Evolutionary conservation across 805 yeast genomes (phyloP).

Genomic region (Sungouiozyma intestinalis): DNA sequence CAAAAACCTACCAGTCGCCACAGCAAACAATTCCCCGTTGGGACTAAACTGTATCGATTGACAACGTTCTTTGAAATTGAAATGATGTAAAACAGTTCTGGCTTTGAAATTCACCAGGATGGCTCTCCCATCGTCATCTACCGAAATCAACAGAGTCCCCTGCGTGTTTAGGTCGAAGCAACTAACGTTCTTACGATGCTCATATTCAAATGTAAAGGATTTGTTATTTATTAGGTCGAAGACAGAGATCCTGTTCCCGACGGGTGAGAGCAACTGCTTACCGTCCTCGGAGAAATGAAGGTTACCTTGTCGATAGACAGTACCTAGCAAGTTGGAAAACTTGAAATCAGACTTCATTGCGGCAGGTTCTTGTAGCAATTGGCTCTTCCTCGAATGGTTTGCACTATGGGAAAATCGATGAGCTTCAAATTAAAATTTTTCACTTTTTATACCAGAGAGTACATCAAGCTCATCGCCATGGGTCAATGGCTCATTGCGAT

Average conservation of each 20-base stretch:
- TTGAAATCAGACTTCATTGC: slow-evolving; percentile 89
- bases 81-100: slow-evolving; percentile 82
- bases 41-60: slow-evolving; percentile 73
- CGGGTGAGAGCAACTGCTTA: slow-evolving; percentile 72
- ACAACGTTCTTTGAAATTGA: slow-evolving; percentile 80
- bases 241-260: slow-evolving; percentile 84
- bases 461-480: slow-evolving; percentile 2
- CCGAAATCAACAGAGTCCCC: slow-evolving; percentile 66
- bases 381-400: background rate
- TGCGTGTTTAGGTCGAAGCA: slow-evolving; percentile 76
- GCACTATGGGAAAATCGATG: too few relatives aligned
- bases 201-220: slow-evolving; percentile 84
- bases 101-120: slow-evolving; percentile 78
- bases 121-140: slow-evolving; percentile 89
- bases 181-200: slow-evolving; percentile 77
- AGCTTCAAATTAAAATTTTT: slow-evolving; percentile 1
- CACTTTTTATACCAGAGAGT: background rate
- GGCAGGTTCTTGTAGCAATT: too few relatives aligned
- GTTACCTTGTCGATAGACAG: slow-evolving; percentile 92
- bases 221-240: slow-evolving; percentile 78
- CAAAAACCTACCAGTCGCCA: slow-evolving; percentile 69
- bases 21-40: slow-evolving; percentile 78
- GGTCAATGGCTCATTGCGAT: background rate
- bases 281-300: slow-evolving; percentile 81
- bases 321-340: slow-evolving; percentile 83